Conservation (phyloP, 2,329 filamentous ascomycete genomes). For the Fusarium sp. region DNA sequence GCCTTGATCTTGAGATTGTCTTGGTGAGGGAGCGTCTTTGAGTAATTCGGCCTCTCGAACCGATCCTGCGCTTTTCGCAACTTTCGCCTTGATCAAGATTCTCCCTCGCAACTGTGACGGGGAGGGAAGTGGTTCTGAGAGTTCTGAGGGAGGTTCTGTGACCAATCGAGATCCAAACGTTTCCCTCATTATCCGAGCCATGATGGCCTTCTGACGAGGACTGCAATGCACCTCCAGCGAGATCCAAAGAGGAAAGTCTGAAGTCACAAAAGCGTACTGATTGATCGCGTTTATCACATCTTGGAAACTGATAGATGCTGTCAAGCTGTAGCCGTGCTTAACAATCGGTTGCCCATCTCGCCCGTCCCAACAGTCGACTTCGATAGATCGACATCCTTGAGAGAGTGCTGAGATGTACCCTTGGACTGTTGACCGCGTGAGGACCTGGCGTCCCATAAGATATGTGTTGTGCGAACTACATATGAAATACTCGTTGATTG, state of each 20-base stretch:
- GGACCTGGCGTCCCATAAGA: conserved; percentile 17
- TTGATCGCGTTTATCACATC: conserved; percentile 5
- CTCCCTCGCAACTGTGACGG: conserved; percentile 6
- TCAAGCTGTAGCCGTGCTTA: conserved; percentile 30
- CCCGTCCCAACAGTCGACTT: conserved; percentile 28
- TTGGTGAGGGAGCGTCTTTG: not conserved
- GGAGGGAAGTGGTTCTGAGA: not conserved
- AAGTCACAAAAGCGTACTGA: conserved; percentile 2
- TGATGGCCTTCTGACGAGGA: not conserved
- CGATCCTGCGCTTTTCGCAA: not conserved
- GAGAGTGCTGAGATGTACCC: conserved; percentile 15
- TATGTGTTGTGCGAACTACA: conserved; percentile 32
- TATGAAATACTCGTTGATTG: conserved; percentile 29
- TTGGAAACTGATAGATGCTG: conserved; percentile 14
- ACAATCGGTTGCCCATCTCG: conserved; percentile 19
- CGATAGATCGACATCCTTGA: conserved; percentile 18
- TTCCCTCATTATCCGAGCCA: conserved; percentile 21
- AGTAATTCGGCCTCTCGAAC: not conserved
- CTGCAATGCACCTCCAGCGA: conserved; percentile 22
- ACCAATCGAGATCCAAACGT: not conserved
- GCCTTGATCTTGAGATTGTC: not conserved
- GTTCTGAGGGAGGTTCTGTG: not conserved
- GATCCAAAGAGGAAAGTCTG: conserved; percentile 23
- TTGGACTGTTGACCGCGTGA: conserved; percentile 9
- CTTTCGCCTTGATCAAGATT: conserved; percentile 20